Evolutionary conservation across 495 filamentous ascomycete species (phyloP).

Genomic region (Pyrenopolyporus hunteri): DNA sequence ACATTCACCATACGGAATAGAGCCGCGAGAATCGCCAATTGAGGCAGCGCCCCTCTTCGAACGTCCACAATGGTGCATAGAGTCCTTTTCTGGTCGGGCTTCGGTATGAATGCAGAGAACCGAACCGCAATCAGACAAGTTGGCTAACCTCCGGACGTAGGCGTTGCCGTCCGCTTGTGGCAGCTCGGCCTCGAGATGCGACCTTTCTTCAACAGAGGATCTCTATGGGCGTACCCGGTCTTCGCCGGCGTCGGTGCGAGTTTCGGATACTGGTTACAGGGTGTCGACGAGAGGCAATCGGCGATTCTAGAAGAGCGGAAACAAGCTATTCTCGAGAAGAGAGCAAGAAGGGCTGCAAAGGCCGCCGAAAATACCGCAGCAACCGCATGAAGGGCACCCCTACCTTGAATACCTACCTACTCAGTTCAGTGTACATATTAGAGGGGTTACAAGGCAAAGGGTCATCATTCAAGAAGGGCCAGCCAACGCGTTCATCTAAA

Average conservation of each 20-base stretch:
- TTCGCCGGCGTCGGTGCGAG: slow-evolving; percentile 82
- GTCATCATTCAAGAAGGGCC: slow-evolving; percentile 11
- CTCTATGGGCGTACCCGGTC: slow-evolving; percentile 89
- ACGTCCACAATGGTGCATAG: slow-evolving; percentile 63
- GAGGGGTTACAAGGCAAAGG: slow-evolving; percentile 15
- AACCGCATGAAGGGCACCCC: slow-evolving; percentile 25
- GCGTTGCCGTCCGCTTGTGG: slow-evolving; percentile 88
- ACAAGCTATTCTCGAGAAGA: slow-evolving; percentile 82
- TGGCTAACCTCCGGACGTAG: slow-evolving; percentile 52
- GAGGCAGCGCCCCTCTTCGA: slow-evolving; percentile 19
- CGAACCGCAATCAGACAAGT: slow-evolving; percentile 7
- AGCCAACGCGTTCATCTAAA: slow-evolving; percentile 12
- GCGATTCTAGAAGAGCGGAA: slow-evolving; percentile 76
- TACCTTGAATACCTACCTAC: not conserved
- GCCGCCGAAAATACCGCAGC: slow-evolving; percentile 50
- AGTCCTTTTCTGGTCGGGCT: slow-evolving; percentile 94
- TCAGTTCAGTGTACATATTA: slow-evolving; percentile 34
- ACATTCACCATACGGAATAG: slow-evolving; percentile 8
- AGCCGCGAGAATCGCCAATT: slow-evolving; percentile 16
- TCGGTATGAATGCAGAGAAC: slow-evolving; percentile 68
- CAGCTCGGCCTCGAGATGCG: slow-evolving; percentile 99
- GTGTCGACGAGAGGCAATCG: slow-evolving; percentile 79
- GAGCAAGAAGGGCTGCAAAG: slow-evolving; percentile 72
- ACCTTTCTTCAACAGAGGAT: slow-evolving; percentile 78
- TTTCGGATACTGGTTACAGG: slow-evolving; percentile 96